Percentiles rank a stretch among this genome's conserved stretches.
phyloP scores from a whole-genome alignment of 257 asterid species.

The Forsythia suspensa region DNA sequence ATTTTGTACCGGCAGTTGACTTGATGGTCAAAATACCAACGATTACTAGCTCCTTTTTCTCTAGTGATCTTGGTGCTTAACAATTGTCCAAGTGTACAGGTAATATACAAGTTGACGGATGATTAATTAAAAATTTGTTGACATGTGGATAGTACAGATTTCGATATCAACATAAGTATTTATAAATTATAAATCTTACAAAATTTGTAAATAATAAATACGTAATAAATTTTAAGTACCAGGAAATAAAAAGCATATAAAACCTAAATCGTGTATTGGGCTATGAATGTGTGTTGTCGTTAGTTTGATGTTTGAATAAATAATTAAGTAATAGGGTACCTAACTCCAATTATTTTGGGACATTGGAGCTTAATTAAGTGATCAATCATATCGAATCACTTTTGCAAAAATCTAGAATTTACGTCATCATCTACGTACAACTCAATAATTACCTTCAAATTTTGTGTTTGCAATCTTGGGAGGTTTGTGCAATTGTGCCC shows the following conservation, averaged over 20 bases:
- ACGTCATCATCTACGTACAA: constrained; percentile 12
- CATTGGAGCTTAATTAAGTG: neutral
- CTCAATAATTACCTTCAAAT: neutral
- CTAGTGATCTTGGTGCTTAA: no score
- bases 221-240: no score
- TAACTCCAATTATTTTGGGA: constrained; percentile 24
- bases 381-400: constrained; percentile 21
- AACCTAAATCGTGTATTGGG: neutral
- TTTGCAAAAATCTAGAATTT: constrained; percentile 15
- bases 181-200: no score
- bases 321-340: neutral
- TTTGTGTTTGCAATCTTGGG: neutral
- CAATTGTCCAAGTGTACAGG: no score
- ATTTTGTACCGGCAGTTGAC: no score
- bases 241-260: neutral
- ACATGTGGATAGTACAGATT: no score
- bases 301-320: constrained; percentile 10
- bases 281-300: neutral
- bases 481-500: neutral
- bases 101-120: no score
- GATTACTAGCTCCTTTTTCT: no score
- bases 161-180: no score
- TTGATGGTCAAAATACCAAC: no score
- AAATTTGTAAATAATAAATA: no score
- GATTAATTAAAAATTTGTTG: no score